Conservation (phyloP, 2,329 filamentous ascomycete genomes). For the Pseudohalonectria lignicola region DNA sequence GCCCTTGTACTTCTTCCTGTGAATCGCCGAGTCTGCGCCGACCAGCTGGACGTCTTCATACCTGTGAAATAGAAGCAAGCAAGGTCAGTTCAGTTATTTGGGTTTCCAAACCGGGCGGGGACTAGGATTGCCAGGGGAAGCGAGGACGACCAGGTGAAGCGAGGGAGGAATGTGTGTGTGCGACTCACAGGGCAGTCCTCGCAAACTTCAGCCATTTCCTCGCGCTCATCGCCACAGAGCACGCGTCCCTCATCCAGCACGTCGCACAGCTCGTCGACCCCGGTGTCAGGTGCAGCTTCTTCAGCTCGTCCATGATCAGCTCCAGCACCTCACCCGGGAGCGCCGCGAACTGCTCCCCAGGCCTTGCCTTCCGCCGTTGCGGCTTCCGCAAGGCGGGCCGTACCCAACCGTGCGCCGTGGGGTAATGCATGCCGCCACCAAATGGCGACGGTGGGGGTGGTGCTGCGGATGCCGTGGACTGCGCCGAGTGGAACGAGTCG, state of each 20-base stretch:
- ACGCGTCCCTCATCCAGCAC: slow-evolving; percentile 53
- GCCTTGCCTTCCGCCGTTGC: slow-evolving; percentile 22
- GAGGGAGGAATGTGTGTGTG: no score
- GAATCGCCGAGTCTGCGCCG: slow-evolving; percentile 38
- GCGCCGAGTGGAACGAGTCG: slow-evolving; percentile 10
- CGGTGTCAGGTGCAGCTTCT: slow-evolving; percentile 34
- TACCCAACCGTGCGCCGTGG: slow-evolving; percentile 14
- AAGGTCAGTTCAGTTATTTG: no score
- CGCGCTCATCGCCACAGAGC: slow-evolving; percentile 36
- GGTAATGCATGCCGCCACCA: slow-evolving; percentile 7
- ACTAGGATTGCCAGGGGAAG: no score
- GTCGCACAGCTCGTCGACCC: slow-evolving; percentile 46
- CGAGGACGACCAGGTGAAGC: no score
- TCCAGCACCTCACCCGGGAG: slow-evolving; percentile 49
- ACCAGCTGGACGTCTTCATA: slow-evolving; percentile 49
- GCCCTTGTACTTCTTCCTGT: slow-evolving; percentile 41
- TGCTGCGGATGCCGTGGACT: slow-evolving; percentile 4
- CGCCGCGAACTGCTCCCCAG: slow-evolving; percentile 41
- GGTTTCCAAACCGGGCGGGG: no score
- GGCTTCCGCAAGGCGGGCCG: slow-evolving; percentile 22
- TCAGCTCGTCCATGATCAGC: slow-evolving; percentile 43
- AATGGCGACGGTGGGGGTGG: slow-evolving; percentile 1
- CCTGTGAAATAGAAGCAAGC: background rate
- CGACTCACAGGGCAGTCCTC: slow-evolving; percentile 28
- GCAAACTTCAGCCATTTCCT: slow-evolving; percentile 42